Evolutionary conservation across 805 yeast species (phyloP).

Genomic region (Kurtzmaniella fragi): DNA sequence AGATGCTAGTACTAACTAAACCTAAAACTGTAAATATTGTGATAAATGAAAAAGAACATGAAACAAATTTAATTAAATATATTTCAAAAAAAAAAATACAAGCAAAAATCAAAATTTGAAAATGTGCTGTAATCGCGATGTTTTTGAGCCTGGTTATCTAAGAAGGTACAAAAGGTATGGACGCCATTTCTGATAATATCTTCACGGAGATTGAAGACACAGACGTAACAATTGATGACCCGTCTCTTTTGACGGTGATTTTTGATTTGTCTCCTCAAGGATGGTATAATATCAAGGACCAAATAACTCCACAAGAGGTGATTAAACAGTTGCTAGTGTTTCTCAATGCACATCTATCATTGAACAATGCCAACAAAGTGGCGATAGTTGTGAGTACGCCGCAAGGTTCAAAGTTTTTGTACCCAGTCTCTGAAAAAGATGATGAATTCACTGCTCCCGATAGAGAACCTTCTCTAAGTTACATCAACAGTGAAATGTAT

Average conservation of each 20-base stretch:
- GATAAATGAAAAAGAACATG: too few species aligned
- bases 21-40: too few species aligned
- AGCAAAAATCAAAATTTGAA: neutral
- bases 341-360: constrained; percentile 81
- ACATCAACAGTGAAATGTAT: constrained; percentile 64
- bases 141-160: too few species aligned
- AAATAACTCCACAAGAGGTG: constrained; percentile 52
- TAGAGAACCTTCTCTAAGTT: constrained; percentile 11
- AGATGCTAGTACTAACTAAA: too few species aligned
- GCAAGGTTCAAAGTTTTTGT: constrained; percentile 61
- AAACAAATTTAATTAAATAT: too few species aligned
- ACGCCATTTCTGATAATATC: constrained; percentile 60
- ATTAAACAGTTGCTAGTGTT: constrained; percentile 66
- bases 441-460: constrained; percentile 9
- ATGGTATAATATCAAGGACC: constrained; percentile 49
- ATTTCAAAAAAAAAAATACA: too few species aligned
- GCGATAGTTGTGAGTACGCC: constrained; percentile 76
- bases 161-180: constrained; percentile 37
- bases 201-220: constrained; percentile 32
- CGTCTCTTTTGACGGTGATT: constrained; percentile 73
- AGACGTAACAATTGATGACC: constrained; percentile 37
- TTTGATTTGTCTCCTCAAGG: constrained; percentile 73
- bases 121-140: neutral
- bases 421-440: constrained; percentile 45
- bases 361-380: constrained; percentile 79